Base-by-base conservation (phyloP, 1,284 basidiomycete species). In the Dichomitus squalens region DNA sequence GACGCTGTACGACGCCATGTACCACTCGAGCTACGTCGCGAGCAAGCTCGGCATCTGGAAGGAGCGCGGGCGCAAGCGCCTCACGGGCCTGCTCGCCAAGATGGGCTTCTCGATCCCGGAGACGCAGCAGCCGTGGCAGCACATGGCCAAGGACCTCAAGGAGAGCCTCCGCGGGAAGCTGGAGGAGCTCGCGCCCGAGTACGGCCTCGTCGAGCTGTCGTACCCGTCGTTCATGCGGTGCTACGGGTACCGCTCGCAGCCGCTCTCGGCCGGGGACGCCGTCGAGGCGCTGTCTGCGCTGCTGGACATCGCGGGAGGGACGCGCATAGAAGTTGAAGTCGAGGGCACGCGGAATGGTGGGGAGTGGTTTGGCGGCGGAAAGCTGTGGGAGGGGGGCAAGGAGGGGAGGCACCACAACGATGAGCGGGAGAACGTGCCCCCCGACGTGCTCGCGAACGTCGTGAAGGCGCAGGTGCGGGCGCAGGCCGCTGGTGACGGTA, bases 1-100 rank as follows among this genome's bases (percentile, higher is more conserved):
- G 97, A 97, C 90, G 48, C 74, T 99, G 39, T 98, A 98, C 70
- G 95, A 98, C 69, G 87, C 95, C 11, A 99, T 99, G 96, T 90
- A 92, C 69, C 96, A 99, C 72, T 97, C 95, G 1, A 90, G 91
- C 61, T 99, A 99, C 68, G 90, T 99, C 14, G 96, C 96, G 1
- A 89, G 91, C 40, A 95, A 96, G 72, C 82, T 99, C 63, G 95
- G 95, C 1, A 92, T 98, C 50, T 99, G 97, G 97, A 92, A 92
- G 68, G 96, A 99, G 71, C 85, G 87, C 52, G 97, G 97, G 3
- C 81, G 91, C 57, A 95, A 94, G 70, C 85, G 89, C 60, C 75
- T 99, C 50, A 93, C 92, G 1, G 96, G 96, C 1, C 77, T 99
- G 58, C 78, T 99, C 33, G 97, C 97, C 25, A 99, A 99, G 79